Conservation (phyloP, 331 rosid species). For the Prunus yedoensis region DNA sequence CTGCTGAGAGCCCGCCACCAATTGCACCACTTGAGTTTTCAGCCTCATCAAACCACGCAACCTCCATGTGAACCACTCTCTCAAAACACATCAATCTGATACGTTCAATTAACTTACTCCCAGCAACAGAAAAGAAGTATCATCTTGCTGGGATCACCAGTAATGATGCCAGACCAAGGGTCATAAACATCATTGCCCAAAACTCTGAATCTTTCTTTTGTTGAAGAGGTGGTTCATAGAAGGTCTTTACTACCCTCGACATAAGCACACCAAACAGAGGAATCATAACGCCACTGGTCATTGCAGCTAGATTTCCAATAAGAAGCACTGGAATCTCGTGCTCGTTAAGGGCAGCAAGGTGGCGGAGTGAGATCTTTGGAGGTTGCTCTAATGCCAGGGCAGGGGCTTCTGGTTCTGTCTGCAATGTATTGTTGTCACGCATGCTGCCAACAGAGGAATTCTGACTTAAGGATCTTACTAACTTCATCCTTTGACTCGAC, state of each 20-base stretch:
- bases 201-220: slow-evolving; percentile 62
- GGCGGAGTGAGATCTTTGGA: slow-evolving; percentile 51
- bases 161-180: slow-evolving; percentile 55
- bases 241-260: slow-evolving; percentile 59
- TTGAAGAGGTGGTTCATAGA: slow-evolving; percentile 56
- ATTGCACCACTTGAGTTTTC: slow-evolving; percentile 62
- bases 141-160: slow-evolving; percentile 46
- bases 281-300: slow-evolving; percentile 53
- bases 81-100: slow-evolving; percentile 71
- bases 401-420: slow-evolving; percentile 20
- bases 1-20: slow-evolving; percentile 73
- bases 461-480: slow-evolving; percentile 55
- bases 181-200: slow-evolving; percentile 64
- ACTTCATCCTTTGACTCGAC: slow-evolving; percentile 49
- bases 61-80: slow-evolving; percentile 72
- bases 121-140: slow-evolving; percentile 74
- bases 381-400: slow-evolving; percentile 17
- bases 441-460: slow-evolving; percentile 56
- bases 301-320: slow-evolving; percentile 62
- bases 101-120: slow-evolving; percentile 56
- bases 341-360: slow-evolving; percentile 83
- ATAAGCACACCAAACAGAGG: slow-evolving; percentile 66
- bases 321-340: slow-evolving; percentile 80
- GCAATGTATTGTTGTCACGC: slow-evolving; percentile 34
- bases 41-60: slow-evolving; percentile 75